Conservation (phyloP, 768 basidiomycete genomes). For the Serendipita sp. region DNA sequence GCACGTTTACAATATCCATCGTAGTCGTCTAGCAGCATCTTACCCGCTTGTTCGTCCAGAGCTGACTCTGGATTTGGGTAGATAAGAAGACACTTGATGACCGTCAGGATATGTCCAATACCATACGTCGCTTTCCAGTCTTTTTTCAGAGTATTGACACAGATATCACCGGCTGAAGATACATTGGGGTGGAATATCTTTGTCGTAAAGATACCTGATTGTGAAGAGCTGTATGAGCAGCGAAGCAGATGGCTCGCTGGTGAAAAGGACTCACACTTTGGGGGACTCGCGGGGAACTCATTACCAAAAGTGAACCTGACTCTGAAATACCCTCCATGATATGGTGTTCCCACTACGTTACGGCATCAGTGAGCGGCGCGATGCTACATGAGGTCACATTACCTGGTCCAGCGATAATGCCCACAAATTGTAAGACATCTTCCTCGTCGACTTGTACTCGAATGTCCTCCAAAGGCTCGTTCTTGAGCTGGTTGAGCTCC, state of each 20-base stretch:
- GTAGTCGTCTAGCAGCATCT: conserved; percentile 78
- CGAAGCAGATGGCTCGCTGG: not conserved
- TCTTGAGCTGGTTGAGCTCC: conserved; percentile 66
- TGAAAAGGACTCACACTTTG: conserved; percentile 56
- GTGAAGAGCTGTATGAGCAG: not conserved
- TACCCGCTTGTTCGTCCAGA: conserved; percentile 90
- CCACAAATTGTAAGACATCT: conserved; percentile 74
- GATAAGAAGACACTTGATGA: conserved; percentile 88
- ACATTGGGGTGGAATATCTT: conserved; percentile 98
- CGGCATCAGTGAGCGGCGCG: not conserved
- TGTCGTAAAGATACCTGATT: conserved; percentile 69
- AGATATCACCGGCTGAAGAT: conserved; percentile 77
- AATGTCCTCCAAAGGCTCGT: conserved; percentile 81
- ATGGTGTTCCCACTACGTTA: conserved; percentile 43
- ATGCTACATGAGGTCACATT: conserved; percentile 16
- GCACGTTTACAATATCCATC: conserved; percentile 75
- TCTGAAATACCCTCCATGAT: conserved; percentile 53
- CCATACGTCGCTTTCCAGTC: conserved; percentile 91
- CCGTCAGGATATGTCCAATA: conserved; percentile 78
- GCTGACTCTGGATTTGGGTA: conserved; percentile 96
- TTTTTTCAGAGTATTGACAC: conserved; percentile 93
- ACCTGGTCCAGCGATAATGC: conserved; percentile 86
- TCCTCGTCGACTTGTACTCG: conserved; percentile 74
- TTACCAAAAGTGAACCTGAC: conserved; percentile 79
- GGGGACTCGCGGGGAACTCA: conserved; percentile 86